Evolutionary conservation across 2,329 filamentous ascomycete genomes (phyloP).

Genomic region (Grosmannia penicillata): DNA sequence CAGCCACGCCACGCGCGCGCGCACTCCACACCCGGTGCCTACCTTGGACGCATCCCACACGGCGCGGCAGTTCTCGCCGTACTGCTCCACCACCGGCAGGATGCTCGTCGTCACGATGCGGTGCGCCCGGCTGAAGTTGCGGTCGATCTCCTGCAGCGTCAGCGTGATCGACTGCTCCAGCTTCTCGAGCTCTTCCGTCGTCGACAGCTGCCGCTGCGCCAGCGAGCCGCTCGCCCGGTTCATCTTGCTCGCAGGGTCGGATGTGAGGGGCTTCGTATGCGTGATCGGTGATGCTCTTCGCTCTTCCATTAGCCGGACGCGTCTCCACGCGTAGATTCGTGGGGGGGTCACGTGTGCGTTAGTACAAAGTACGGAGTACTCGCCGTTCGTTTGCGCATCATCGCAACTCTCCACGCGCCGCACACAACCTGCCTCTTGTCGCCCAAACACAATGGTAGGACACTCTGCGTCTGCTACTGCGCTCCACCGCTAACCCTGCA

Average conservation of each 20-base stretch:
- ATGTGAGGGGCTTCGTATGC: not conserved
- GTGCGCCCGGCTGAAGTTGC: constrained; percentile 94
- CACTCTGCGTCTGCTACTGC: no score
- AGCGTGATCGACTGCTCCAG: constrained; percentile 94
- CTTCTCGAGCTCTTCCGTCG: constrained; percentile 91
- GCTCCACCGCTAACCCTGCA: constrained; percentile 14
- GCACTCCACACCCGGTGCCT: not conserved
- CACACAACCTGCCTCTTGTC: not conserved
- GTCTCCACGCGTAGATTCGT: no score
- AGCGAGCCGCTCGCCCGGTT: constrained; percentile 29
- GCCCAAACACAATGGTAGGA: not conserved
- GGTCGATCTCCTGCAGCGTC: constrained; percentile 95
- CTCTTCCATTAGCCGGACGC: no score
- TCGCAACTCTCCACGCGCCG: no score
- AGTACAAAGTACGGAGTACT: no score
- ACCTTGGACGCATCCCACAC: constrained; percentile 98
- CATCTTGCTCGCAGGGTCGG: constrained; percentile 20
- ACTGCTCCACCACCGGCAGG: constrained; percentile 84
- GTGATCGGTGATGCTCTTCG: not conserved
- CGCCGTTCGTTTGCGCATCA: no score
- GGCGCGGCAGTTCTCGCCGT: constrained; percentile 80
- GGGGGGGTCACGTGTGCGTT: no score
- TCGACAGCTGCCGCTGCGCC: constrained; percentile 45
- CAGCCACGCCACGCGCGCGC: no score
- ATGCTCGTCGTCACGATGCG: constrained; percentile 92